Conservation (phyloP, 768 basidiomycete genomes). For the Lactarius hengduanensis region DNA sequence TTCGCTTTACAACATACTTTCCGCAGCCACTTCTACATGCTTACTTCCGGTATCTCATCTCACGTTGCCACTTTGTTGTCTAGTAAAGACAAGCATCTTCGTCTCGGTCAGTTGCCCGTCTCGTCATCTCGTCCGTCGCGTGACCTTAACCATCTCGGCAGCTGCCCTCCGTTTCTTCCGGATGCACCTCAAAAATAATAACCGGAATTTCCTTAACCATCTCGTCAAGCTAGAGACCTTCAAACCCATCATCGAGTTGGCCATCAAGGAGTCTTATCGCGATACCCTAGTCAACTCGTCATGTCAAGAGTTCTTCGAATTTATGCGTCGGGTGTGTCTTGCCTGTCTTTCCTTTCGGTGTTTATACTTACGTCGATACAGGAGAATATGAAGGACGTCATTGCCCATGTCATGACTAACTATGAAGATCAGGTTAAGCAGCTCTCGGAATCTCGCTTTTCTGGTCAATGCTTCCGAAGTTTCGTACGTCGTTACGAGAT, state of each 20-base stretch:
- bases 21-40: conserved; percentile 86
- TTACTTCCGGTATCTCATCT: conserved; percentile 72
- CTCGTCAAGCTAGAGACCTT: conserved; percentile 84
- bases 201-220: conserved; percentile 68
- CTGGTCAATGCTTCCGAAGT: conserved; percentile 63
- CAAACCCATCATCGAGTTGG: conserved; percentile 78
- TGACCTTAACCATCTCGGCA: conserved; percentile 35
- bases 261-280: conserved; percentile 75
- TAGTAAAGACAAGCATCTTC: conserved; percentile 86
- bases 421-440: conserved; percentile 64
- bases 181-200: conserved; percentile 76
- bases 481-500: conserved; percentile 88
- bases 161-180: conserved; percentile 94
- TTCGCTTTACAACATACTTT: conserved; percentile 88
- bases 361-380: conserved; percentile 35
- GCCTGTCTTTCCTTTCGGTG: conserved; percentile 1
- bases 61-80: conserved; percentile 77
- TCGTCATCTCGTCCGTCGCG: conserved; percentile 28
- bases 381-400: conserved; percentile 87
- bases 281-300: conserved; percentile 95
- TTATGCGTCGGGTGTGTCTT: conserved; percentile 72
- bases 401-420: conserved; percentile 78
- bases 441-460: conserved; percentile 59
- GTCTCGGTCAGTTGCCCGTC: conserved; percentile 64
- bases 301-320: conserved; percentile 94